Evolutionary conservation across 371 early-diverging fungal species (phyloP), one percentile per base, ranked within the genome.

Genomic region (Syncephalastrum racemosum): DNA sequence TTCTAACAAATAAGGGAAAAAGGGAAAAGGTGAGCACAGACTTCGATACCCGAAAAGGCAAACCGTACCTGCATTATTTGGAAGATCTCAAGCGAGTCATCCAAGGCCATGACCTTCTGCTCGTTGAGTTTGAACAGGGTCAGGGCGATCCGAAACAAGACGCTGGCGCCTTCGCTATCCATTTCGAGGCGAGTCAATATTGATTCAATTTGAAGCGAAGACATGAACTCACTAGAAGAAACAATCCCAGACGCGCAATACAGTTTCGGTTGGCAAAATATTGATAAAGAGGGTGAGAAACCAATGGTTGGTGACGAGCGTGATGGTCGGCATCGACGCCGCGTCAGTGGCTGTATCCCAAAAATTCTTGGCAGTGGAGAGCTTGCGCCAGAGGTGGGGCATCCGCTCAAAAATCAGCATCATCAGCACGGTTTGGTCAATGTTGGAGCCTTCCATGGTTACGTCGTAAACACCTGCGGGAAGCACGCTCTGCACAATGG

Each of bases 381-480:
- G 62, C 22, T 67, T 74, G 16, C 66, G 57, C 85, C 84, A 87
- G 4, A 85, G 59, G 1, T 69, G 58, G 4, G 88, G 88, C 41
- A 74, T 58, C 15, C 82, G 66, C 41, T 84, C 83, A 50, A 77
- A 82, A 23, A 87, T 49, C 24, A 89, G 45, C 50, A 74, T 75
- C 83, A 86, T 81, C 53, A 94, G 58, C 14, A 93, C 87, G n/a
- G 85, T 84, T 65, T 91, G 91, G 57, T 90, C 89, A 24, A 91
- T 79, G 53, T 86, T 88, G 5, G 90, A 83, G 7, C 92, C 93
- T 62, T 90, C 89, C 84, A 92, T 86, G 7, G 84, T 87, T 23
- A 83, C 83, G 56, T 88, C 89, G 58, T 91, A 94, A 59, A 88
- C 84, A 50, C 86, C 88, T 5, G 85, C 75, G 3, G 94, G 92